A percentile compares a stretch with the other conserved stretches of the same genome.
These are phyloP conservation scores for Phaeoacremonium minimum DNA, from an alignment of 2,329 filamentous ascomycete genomes.

Conservation along the genomic window DNA sequence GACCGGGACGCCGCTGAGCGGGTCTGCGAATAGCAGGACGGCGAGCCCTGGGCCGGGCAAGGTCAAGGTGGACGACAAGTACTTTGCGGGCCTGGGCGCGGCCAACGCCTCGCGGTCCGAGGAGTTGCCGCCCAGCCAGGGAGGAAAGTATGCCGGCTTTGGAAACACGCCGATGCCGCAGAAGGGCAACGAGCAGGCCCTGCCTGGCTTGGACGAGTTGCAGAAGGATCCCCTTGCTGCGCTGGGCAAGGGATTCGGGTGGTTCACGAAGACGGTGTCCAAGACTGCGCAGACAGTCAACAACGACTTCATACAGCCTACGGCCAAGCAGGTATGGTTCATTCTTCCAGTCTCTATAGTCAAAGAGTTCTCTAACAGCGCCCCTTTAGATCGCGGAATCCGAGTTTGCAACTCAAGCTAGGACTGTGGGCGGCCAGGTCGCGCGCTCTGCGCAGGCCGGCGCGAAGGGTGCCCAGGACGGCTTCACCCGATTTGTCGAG, in stretches of 20 bases:
- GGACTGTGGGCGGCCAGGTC: constrained; percentile 59
- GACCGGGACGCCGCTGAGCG: constrained; percentile 24
- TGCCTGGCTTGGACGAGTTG: constrained; percentile 78
- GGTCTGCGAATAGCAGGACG: constrained; percentile 34
- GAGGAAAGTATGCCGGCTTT: constrained; percentile 89
- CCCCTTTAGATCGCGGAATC: constrained; percentile 66
- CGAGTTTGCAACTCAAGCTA: constrained; percentile 67
- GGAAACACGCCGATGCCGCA: constrained; percentile 66
- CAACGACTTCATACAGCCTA: constrained; percentile 87
- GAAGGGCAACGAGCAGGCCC: constrained; percentile 26
- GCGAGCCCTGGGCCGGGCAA: constrained; percentile 34
- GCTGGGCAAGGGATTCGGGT: constrained; percentile 87
- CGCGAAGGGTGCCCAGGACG: constrained; percentile 70
- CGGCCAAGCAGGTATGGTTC: constrained; percentile 71
- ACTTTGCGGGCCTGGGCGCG: constrained; percentile 80
- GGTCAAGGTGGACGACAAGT: constrained; percentile 74
- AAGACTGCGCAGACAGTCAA: constrained; percentile 92
- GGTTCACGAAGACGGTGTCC: constrained; percentile 82
- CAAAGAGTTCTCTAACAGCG: constrained; percentile 4
- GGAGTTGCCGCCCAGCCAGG: constrained; percentile 77
- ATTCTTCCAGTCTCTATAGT: constrained; percentile 4
- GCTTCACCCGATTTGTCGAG: constrained; percentile 85
- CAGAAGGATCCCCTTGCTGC: constrained; percentile 88
- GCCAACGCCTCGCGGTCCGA: constrained; percentile 77
- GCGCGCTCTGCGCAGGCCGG: constrained; percentile 64